A percentile compares a stretch with the other conserved stretches of the same genome.
Conservation (phyloP, 306 rosid species). For the Acacia acuminata region DNA sequence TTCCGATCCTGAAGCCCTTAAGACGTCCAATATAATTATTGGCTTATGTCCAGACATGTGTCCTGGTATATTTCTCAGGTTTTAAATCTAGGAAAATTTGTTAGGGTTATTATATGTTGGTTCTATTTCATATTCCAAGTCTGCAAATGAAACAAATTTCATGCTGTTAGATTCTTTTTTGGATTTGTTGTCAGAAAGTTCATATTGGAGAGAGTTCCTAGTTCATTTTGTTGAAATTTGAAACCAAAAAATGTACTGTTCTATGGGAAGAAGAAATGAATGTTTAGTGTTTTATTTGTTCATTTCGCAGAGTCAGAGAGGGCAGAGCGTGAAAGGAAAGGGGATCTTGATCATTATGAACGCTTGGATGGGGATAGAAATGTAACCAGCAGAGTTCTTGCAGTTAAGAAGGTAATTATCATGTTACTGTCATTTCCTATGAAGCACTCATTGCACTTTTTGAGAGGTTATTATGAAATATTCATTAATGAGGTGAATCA, state of each 20-base stretch:
- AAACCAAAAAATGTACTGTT: slow-evolving; percentile 18
- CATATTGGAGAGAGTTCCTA: slow-evolving; percentile 22
- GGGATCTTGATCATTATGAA: slow-evolving; percentile 93
- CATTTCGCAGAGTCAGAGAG: slow-evolving; percentile 81
- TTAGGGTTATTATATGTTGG: slow-evolving; percentile 26
- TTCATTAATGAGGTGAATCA: slow-evolving; percentile 25
- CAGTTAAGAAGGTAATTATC: slow-evolving; percentile 84
- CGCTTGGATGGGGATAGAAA: slow-evolving; percentile 96
- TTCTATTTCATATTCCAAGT: slow-evolving; percentile 28
- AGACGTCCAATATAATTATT: slow-evolving; percentile 58
- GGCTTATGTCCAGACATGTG: slow-evolving; percentile 96
- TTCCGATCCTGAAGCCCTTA: slow-evolving; percentile 59
- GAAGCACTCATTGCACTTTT: slow-evolving; percentile 5
- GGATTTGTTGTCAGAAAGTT: not conserved
- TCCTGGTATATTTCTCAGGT: slow-evolving; percentile 65
- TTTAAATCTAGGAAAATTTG: slow-evolving; percentile 32
- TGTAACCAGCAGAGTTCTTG: slow-evolving; percentile 76
- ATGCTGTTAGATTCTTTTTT: not conserved
- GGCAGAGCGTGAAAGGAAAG: slow-evolving; percentile 94
- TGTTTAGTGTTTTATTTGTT: slow-evolving; percentile 23
- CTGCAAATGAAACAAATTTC: slow-evolving; percentile 8
- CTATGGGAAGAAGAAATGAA: slow-evolving; percentile 15
- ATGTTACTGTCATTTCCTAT: slow-evolving; percentile 18
- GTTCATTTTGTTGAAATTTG: slow-evolving; percentile 24
- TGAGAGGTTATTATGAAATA: not conserved